Conservation (phyloP, 2,329 filamentous ascomycete species). For the Alternaria sp. region DNA sequence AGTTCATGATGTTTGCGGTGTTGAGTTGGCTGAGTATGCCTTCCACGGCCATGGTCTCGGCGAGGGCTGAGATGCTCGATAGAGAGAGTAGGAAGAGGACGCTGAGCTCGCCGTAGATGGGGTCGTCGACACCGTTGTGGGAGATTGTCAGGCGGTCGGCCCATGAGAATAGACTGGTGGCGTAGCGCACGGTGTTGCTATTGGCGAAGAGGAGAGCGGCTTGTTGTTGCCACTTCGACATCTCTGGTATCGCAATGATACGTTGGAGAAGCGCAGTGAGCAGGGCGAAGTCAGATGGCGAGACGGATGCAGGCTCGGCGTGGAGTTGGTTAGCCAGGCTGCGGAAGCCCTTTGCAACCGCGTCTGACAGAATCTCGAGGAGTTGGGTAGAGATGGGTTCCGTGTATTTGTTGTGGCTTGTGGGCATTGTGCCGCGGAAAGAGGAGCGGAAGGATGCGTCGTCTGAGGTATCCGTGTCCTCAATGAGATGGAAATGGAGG, state of each 20-base stretch:
- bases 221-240: conserved; percentile 65
- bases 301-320: conserved; percentile 68
- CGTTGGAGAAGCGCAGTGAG: conserved; percentile 88
- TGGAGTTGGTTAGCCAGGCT: conserved; percentile 83
- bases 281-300: conserved; percentile 82
- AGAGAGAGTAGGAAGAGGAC: conserved; percentile 87
- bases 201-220: conserved; percentile 60
- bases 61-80: conserved; percentile 78
- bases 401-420: conserved; percentile 51
- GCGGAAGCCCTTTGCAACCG: conserved; percentile 83
- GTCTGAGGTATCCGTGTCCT: conserved; percentile 40
- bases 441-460: conserved; percentile 39
- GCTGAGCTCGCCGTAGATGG: conserved; percentile 91
- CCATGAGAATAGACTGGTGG: conserved; percentile 91
- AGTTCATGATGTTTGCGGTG: conserved; percentile 77
- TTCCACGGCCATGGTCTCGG: conserved; percentile 89
- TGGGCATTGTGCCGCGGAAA: conserved; percentile 43
- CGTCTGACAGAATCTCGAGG: conserved; percentile 78
- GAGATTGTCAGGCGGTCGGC: conserved; percentile 76
- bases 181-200: conserved; percentile 76
- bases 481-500: conserved; percentile 66
- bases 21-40: conserved; percentile 80
- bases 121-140: conserved; percentile 68
- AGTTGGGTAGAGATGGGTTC: conserved; percentile 53
- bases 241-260: conserved; percentile 77